Evolutionary conservation across 2,329 filamentous ascomycete species (phyloP), one percentile per base, ranked within the genome.

Genomic region (Talaromyces sp.): DNA sequence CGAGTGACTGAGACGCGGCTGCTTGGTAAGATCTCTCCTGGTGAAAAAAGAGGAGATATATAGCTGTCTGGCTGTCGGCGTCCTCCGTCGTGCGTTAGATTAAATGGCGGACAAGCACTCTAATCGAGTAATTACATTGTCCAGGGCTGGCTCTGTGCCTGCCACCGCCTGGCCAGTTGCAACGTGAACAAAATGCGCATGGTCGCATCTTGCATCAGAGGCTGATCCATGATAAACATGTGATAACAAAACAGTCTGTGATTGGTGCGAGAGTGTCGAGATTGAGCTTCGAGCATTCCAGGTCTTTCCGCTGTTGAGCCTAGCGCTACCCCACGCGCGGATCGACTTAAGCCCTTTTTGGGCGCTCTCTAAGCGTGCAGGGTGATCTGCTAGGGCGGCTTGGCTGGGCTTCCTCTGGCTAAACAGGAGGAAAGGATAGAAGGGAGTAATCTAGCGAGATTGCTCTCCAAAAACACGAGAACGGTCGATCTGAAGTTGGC

Each of bases 221-320:
- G 53, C 53, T n/a, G n/a, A 22, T 58, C 29, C 29, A 27, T 27
- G 2, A 58, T 43, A 58, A 58, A 58, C 36, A 43, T 59, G 56
- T 59, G 56, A 59, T 59, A 59, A 11, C 8, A 22, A 15, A 11
- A 29, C 22, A 11, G 15, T 1, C 15, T 27, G 15, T 59, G 38
- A 59, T 59, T 59, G 56, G 56, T 10, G 19, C 13, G 38, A 59
- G n/a, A 8, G n/a, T 13, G 19, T 43, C 34, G 19, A 43, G 56
- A 22, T 22, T 10, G 56, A 17, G 19, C 31, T 59, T 45, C 56
- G 36, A 43, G 15, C 13, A 45, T 43, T 31, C 27, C 38, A 59
- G 38, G 8, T 59, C 25, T 31, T 43, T 59, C 3, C 56, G 8
- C 4, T 27, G 13, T 11, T 22, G 7, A 31, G 38, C 8, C 13